Conservation (phyloP, 2,329 filamentous ascomycete species). For the Pseudogymnoascus sp. region DNA sequence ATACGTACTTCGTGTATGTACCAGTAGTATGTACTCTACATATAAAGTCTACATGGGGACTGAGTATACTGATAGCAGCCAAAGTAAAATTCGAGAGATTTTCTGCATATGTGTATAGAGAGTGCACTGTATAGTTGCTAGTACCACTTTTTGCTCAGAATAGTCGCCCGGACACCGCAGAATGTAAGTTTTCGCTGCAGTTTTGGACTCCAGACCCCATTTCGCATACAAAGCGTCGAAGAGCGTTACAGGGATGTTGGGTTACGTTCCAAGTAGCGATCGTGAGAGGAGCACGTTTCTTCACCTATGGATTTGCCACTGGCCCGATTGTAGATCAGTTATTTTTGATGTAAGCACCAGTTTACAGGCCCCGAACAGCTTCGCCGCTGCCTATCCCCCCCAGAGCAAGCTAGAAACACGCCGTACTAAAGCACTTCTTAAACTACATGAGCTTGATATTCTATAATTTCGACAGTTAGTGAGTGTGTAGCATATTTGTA, state of each 20-base stretch:
- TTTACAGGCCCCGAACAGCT: background rate
- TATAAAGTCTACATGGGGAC: background rate
- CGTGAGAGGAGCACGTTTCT: background rate
- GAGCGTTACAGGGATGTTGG: background rate
- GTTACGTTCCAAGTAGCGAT: background rate
- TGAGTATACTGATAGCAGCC: no score
- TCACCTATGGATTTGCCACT: background rate
- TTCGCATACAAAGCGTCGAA: background rate
- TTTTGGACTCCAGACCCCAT: background rate
- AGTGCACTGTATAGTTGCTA: background rate
- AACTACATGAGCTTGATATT: background rate
- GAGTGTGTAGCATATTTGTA: background rate
- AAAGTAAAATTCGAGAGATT: background rate
- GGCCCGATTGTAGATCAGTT: background rate
- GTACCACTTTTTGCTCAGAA: background rate
- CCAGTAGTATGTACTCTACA: background rate
- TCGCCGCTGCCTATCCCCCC: background rate
- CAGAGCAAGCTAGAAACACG: background rate
- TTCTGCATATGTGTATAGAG: background rate
- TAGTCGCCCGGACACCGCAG: background rate
- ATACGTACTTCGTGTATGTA: background rate
- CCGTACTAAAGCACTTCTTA: background rate
- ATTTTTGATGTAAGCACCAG: background rate
- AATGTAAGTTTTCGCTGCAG: background rate
- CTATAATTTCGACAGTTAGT: background rate